phyloP scores from a whole-genome alignment of 176 grass and related monocot species.

The Stipa capillata region DNA sequence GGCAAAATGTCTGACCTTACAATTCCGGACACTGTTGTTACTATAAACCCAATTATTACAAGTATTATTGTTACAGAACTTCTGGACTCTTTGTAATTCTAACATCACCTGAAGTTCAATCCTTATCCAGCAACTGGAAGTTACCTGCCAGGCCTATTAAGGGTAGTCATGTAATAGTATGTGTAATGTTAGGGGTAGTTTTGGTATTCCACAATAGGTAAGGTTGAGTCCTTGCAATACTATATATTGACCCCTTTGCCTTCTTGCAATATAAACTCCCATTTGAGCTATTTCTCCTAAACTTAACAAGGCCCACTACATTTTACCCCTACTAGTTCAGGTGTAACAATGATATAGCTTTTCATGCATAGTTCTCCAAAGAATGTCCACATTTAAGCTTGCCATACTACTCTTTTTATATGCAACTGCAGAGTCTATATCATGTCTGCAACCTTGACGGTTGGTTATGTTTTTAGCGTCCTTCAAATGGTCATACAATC shows the following conservation, averaged over 20 bases:
- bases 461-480: neutral
- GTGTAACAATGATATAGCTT: neutral
- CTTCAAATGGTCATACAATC: too few relatives aligned
- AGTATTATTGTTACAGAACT: neutral
- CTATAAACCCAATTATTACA: neutral
- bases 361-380: neutral
- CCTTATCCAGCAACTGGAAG: conserved; percentile 2
- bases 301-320: too few relatives aligned
- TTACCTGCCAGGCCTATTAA: too few relatives aligned
- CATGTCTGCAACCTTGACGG: neutral
- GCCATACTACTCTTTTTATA: neutral
- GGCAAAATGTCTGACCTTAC: neutral
- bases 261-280: too few relatives aligned
- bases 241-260: too few relatives aligned
- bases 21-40: neutral
- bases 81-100: neutral
- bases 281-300: too few relatives aligned
- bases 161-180: too few relatives aligned
- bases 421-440: neutral
- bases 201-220: too few relatives aligned
- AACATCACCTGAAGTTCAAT: neutral
- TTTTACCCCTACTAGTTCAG: neutral
- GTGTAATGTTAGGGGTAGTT: too few relatives aligned
- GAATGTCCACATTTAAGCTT: neutral
- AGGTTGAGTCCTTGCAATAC: too few relatives aligned